Evolutionary conservation across 1,139 yeast species (phyloP).

Genomic region (Protomyces arabidopsidicola): DNA sequence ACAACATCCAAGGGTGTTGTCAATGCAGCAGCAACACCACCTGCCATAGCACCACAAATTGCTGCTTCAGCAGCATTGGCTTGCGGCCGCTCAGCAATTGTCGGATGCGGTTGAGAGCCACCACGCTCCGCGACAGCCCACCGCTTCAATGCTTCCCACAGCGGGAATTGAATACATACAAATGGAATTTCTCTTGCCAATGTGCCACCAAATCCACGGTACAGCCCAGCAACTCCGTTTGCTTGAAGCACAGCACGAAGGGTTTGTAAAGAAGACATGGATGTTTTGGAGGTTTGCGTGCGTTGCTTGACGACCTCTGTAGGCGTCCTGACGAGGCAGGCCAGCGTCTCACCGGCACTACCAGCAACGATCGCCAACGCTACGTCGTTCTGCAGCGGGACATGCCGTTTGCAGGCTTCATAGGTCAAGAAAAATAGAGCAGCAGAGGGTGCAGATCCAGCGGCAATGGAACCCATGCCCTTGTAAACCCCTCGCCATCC

Average conservation of each 20-base stretch:
- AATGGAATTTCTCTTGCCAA: slow-evolving; percentile 93
- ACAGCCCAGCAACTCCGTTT: slow-evolving; percentile 68
- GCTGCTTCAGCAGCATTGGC: slow-evolving; percentile 76
- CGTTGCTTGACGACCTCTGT: slow-evolving; percentile 95
- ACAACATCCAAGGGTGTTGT: slow-evolving; percentile 93
- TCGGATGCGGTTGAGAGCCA: slow-evolving; percentile 28
- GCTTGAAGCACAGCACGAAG: slow-evolving; percentile 57
- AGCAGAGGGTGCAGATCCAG: slow-evolving; percentile 88
- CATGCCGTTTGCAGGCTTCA: slow-evolving; percentile 47
- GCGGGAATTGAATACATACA: slow-evolving; percentile 89
- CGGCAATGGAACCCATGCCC: slow-evolving; percentile 88
- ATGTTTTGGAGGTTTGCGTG: slow-evolving; percentile 65
- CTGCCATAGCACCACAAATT: slow-evolving; percentile 88
- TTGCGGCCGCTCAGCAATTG: slow-evolving; percentile 39
- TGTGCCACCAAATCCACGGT: slow-evolving; percentile 90
- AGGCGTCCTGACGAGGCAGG: slow-evolving; percentile 91
- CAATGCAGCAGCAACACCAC: slow-evolving; percentile 87
- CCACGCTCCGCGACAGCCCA: slow-evolving; percentile 43
- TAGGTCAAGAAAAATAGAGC: slow-evolving; percentile 84
- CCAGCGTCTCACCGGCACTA: slow-evolving; percentile 83
- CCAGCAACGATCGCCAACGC: slow-evolving; percentile 49
- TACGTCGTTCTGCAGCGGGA: background rate
- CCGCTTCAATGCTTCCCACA: slow-evolving; percentile 75
- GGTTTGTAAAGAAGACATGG: slow-evolving; percentile 60
- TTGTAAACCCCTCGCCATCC: slow-evolving; percentile 87